Percentiles rank a stretch among this genome's conserved stretches.
phyloP scores from a whole-genome alignment of 202 grass and related monocot genomes.

The Dendrocalamus latiflorus region DNA sequence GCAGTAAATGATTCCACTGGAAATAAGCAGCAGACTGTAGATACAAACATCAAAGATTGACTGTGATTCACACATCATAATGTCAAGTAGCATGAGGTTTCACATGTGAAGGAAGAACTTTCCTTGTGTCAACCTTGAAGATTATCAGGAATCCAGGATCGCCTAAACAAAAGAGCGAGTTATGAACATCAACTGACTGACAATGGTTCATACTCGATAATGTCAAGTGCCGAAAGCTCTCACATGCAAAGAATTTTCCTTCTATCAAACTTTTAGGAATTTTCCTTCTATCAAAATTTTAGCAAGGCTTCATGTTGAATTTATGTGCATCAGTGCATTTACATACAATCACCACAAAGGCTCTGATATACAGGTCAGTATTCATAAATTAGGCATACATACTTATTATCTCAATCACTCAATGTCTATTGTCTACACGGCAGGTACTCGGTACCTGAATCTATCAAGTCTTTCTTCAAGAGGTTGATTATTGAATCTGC shows the following conservation, averaged over 20 bases:
- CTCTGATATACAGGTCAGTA: background rate
- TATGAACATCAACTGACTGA: background rate
- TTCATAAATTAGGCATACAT: background rate
- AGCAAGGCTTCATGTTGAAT: background rate
- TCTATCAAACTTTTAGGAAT: no score
- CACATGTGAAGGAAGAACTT: background rate
- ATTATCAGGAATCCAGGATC: background rate
- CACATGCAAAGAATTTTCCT: conserved; percentile 7
- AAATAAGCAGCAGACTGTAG: background rate
- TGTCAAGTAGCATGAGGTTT: conserved; percentile 24
- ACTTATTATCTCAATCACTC: conserved; percentile 11
- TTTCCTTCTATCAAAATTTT: background rate
- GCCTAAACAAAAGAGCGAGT: background rate
- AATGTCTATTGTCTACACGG: conserved; percentile 31
- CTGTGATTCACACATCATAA: background rate
- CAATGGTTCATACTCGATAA: no score
- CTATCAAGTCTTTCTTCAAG: conserved; percentile 59
- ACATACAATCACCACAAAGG: background rate
- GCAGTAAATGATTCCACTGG: background rate
- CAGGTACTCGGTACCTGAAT: conserved; percentile 5
- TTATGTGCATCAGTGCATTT: background rate
- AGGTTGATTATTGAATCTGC: conserved; percentile 86
- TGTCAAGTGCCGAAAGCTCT: no score
- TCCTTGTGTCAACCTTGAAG: background rate
- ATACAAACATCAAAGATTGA: background rate